Evolutionary conservation across 805 yeast genomes (phyloP).

Genomic region (Myxozyma melibiosi): DNA sequence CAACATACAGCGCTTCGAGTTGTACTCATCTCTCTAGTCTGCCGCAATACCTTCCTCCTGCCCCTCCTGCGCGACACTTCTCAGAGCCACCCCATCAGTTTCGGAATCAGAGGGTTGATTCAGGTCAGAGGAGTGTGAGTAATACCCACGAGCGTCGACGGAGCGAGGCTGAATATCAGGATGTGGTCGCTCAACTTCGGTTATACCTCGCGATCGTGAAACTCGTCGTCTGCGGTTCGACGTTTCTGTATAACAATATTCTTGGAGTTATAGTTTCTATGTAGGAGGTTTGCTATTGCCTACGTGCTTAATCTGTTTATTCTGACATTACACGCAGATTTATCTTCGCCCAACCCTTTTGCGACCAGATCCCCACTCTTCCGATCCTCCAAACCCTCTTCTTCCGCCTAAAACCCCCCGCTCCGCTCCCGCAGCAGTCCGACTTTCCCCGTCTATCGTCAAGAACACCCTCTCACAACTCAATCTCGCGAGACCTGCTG

Average conservation of each 20-base stretch:
- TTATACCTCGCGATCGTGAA: conserved; percentile 1
- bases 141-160: too few relatives aligned
- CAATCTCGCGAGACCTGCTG: too few relatives aligned
- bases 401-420: background rate
- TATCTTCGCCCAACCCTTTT: background rate
- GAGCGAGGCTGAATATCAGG: background rate
- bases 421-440: background rate
- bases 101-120: too few relatives aligned
- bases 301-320: background rate
- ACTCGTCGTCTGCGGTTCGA: conserved; percentile 8
- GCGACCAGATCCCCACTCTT: background rate
- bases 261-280: conserved; percentile 12
- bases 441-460: background rate
- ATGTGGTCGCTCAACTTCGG: conserved; percentile 1
- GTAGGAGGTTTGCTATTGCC: background rate
- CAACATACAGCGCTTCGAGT: too few relatives aligned
- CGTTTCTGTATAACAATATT: conserved; percentile 2
- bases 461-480: too few relatives aligned
- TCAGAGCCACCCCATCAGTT: too few relatives aligned
- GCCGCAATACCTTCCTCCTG: too few relatives aligned
- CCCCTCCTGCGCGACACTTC: too few relatives aligned
- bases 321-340: background rate
- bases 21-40: too few relatives aligned
- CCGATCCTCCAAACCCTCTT: background rate
- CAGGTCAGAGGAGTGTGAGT: too few relatives aligned